Evolutionary conservation across 1,284 basidiomycete genomes (phyloP), one percentile per base, ranked within the genome.

Genomic region (Cutaneotrichosporon cavernicola): DNA sequence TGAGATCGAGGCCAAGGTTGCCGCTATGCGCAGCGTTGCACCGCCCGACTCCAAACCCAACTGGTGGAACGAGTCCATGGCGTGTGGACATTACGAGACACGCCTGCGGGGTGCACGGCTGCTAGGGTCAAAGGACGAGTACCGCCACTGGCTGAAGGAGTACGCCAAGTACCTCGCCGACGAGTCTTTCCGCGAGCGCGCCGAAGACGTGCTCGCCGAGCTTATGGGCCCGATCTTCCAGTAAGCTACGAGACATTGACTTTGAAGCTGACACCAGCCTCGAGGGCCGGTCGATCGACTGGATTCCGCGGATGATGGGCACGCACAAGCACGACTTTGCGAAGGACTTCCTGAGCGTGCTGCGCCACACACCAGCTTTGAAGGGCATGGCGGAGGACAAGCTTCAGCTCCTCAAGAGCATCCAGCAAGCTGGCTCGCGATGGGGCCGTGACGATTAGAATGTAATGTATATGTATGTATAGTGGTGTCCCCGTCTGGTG

Each of bases 151-250:
- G 64, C 75, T 96, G 70, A 71, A 88, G 62, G 72, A 87, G 69
- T 96, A 95, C 78, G 88, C 90, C 56, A 89, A 87, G 82, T 88
- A 86, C 79, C 83, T 97, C 55, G 90, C 88, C 40, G 90, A 95
- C 70, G 91, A 94, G 76, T 90, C 89, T 0, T 92, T 92, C 77
- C 83, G 86, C 66, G 88, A 83, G 34, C 91, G 92, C 74, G 92
- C 88, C 10, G 92, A 94, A 76, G 94, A 96, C 77, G 79, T 97
- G 60, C 85, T 94, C 56, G 88, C 85, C 75, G 93, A 95, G 67
- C 82, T 97, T 46, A 88, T 91, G 72, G 94, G 93, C 9, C 92
- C 92, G 0, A 81, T 92, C 53, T 93, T 90, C 79, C 89, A 88
- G 90, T 91, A 70, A 61, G 87, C 83, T 18, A 10, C 38, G 43